Conservation (phyloP, 1,284 basidiomycete species). For the Ustilago tritici region DNA sequence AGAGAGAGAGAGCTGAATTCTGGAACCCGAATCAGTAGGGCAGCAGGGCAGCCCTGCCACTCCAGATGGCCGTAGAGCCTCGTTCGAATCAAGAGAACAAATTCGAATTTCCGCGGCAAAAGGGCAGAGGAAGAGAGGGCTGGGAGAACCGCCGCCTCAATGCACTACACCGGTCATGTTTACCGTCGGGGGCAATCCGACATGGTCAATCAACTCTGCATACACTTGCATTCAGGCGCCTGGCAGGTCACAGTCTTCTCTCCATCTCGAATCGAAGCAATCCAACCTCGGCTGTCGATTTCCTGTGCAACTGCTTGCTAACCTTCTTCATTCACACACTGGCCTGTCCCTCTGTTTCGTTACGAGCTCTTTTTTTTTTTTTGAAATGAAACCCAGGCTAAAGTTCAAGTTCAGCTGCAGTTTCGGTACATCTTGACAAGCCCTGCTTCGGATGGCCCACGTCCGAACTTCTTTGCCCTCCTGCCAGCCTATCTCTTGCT, state of each 20-base stretch:
- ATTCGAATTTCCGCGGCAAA: background rate
- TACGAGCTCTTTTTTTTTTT: background rate
- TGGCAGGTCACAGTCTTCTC: background rate
- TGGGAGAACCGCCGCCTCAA: background rate
- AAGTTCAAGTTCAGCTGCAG: conserved; percentile 15
- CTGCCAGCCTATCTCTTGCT: background rate
- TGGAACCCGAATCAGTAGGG: no score
- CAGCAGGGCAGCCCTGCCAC: conserved; percentile 3
- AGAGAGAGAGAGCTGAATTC: no score
- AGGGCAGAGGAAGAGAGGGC: no score
- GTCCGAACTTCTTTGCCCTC: conserved; percentile 14
- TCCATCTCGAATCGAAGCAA: background rate
- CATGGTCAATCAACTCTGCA: background rate
- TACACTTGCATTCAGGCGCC: background rate
- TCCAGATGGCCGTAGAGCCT: background rate
- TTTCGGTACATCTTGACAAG: conserved; percentile 20
- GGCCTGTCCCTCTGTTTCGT: no score
- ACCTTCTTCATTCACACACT: background rate
- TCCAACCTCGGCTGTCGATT: background rate
- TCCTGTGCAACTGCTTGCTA: background rate
- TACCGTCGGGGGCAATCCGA: background rate
- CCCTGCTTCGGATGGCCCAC: conserved; percentile 18
- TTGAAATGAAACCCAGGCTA: background rate
- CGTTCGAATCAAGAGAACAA: background rate
- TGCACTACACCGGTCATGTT: background rate